Percentiles rank a stretch among this genome's conserved stretches.
Conservation (phyloP, 192 early-diverging fungal genomes). For the Anaeromyces robustus region DNA sequence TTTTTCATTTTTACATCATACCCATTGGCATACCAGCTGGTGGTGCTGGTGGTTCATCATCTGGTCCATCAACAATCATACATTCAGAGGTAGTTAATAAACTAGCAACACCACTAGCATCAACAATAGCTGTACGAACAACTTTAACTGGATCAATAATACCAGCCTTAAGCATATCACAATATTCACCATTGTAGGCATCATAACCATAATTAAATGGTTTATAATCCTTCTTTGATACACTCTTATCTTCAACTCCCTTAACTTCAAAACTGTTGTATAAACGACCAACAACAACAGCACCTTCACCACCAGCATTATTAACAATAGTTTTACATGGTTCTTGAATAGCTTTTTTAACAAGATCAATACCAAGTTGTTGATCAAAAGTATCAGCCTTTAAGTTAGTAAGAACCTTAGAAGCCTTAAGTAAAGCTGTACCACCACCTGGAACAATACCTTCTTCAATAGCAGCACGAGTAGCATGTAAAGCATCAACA, state of each 20-base stretch:
- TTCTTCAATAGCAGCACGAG: constrained; percentile 96
- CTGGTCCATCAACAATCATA: constrained; percentile 93
- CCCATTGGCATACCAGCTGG: neutral
- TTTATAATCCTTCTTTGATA: constrained; percentile 12
- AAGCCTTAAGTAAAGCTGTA: constrained; percentile 87
- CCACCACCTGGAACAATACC: constrained; percentile 99
- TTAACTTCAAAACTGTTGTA: constrained; percentile 28
- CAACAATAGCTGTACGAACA: constrained; percentile 91
- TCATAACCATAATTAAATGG: constrained; percentile 48
- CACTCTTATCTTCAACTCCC: constrained; percentile 11
- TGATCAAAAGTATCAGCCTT: constrained; percentile 99
- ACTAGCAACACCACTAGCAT: constrained; percentile 92
- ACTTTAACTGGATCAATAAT: constrained; percentile 99
- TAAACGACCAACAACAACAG: constrained; percentile 88
- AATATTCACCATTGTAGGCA: constrained; percentile 79
- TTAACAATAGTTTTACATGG: constrained; percentile 89
- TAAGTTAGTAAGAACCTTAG: constrained; percentile 59
- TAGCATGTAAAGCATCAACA: constrained; percentile 95
- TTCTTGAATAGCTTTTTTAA: constrained; percentile 81
- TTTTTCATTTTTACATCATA: neutral
- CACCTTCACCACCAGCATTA: constrained; percentile 95
- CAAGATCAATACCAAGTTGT: constrained; percentile 92
- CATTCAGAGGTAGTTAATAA: constrained; percentile 95
- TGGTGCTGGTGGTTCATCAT: constrained; percentile 38
- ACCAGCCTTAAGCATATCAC: constrained; percentile 92